A percentile compares a stretch with the other conserved stretches of the same genome.
These are phyloP conservation scores for Pseudonectria foliicola DNA, from an alignment of 2,329 filamentous ascomycete species.

Conservation along the genomic window DNA sequence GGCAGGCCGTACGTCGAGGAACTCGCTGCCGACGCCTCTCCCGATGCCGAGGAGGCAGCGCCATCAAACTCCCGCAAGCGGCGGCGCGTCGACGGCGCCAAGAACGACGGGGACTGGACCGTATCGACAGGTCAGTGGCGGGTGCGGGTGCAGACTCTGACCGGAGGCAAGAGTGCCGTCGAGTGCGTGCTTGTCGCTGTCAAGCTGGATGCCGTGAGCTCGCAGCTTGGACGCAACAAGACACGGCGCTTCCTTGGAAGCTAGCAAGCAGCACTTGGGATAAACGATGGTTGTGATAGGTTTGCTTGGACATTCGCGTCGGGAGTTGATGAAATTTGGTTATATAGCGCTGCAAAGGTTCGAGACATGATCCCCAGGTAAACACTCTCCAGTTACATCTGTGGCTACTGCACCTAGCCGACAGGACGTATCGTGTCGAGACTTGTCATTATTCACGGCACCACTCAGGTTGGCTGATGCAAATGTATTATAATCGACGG, in stretches of 20 bases:
- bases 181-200: slow-evolving; percentile 71
- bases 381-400: too few species aligned
- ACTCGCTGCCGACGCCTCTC: slow-evolving; percentile 20
- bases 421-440: too few species aligned
- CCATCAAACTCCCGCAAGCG: slow-evolving; percentile 38
- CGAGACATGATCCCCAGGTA: too few species aligned
- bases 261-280: too few species aligned
- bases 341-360: too few species aligned
- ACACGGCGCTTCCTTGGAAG: slow-evolving; percentile 53
- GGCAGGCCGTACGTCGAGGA: slow-evolving; percentile 37
- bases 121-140: slow-evolving; percentile 66
- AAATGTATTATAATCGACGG: too few species aligned
- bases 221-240: slow-evolving; percentile 59
- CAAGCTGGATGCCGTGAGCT: slow-evolving; percentile 65
- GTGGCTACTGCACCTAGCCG: too few species aligned
- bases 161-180: slow-evolving; percentile 44
- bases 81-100: slow-evolving; percentile 32
- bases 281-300: neutral
- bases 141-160: slow-evolving; percentile 52
- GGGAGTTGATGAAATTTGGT: neutral
- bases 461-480: too few species aligned
- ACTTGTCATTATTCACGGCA: too few species aligned
- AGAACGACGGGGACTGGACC: slow-evolving; percentile 47
- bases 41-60: slow-evolving; percentile 19
- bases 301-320: too few species aligned